Conservation (phyloP, 192 early-diverging fungal species). For the Backusella circina region DNA sequence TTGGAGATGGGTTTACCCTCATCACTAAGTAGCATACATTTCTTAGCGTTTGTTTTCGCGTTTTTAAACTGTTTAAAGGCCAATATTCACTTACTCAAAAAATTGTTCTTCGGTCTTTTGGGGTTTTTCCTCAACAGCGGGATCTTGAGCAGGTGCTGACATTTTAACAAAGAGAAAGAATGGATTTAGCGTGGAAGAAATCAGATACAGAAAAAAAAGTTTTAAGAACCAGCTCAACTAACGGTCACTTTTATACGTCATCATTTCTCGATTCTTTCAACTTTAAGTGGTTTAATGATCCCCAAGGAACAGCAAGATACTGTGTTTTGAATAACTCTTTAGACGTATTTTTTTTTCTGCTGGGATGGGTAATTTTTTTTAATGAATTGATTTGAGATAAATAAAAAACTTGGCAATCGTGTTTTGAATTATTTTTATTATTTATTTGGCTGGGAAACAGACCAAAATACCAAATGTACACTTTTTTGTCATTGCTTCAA, state of each 20-base stretch:
- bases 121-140: slow-evolving; percentile 37
- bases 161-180: slow-evolving; percentile 8
- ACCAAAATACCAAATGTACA: no score
- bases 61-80: background rate
- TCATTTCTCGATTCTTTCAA: background rate
- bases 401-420: no score
- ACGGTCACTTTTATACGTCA: background rate
- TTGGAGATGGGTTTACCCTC: slow-evolving; percentile 91
- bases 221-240: background rate
- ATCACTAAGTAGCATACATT: slow-evolving; percentile 38
- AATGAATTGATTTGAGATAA: no score
- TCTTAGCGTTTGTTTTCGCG: background rate
- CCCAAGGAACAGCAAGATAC: no score
- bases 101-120: slow-evolving; percentile 47
- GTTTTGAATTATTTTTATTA: no score
- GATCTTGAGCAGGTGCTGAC: slow-evolving; percentile 18
- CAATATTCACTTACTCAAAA: slow-evolving; percentile 33
- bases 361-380: no score
- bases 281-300: background rate
- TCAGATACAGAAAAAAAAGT: background rate
- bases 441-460: no score
- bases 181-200: background rate
- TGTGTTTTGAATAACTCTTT: no score
- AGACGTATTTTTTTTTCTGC: no score
- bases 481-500: no score